phyloP scores from a whole-genome alignment of 164 flowering plant species.

The Dillenia turbinata region DNA sequence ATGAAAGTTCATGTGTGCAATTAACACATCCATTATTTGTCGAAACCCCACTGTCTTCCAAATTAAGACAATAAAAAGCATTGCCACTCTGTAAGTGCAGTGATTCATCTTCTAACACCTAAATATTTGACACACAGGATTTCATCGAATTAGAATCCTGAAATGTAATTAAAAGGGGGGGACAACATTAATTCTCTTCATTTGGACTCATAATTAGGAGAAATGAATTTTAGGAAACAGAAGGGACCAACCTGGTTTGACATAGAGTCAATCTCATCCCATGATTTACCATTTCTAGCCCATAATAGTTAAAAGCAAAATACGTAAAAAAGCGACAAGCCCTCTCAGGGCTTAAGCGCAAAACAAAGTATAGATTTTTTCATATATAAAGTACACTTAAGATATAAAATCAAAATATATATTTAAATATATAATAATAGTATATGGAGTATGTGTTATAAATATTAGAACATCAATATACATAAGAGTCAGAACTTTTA shows the following conservation, averaged over 20 bases:
- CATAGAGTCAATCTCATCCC: conserved; percentile 69
- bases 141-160: conserved; percentile 67
- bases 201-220: background rate
- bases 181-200: background rate
- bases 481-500: no score
- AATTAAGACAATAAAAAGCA: conserved; percentile 40
- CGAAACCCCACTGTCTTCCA: conserved; percentile 52
- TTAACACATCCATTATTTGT: conserved; percentile 28
- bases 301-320: no score
- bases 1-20: conserved; percentile 30
- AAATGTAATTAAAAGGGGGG: background rate
- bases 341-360: no score
- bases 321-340: no score
- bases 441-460: no score
- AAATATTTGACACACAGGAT: conserved; percentile 65
- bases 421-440: no score
- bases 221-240: background rate
- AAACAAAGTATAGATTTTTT: no score
- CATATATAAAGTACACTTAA: no score
- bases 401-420: no score
- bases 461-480: no score
- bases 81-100: conserved; percentile 35
- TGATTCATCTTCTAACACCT: conserved; percentile 77
- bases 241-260: background rate
- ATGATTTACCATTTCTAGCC: conserved; percentile 64